phyloP scores from a whole-genome alignment of 352 stramenopile genomes.

The Globisporangium nunn region DNA sequence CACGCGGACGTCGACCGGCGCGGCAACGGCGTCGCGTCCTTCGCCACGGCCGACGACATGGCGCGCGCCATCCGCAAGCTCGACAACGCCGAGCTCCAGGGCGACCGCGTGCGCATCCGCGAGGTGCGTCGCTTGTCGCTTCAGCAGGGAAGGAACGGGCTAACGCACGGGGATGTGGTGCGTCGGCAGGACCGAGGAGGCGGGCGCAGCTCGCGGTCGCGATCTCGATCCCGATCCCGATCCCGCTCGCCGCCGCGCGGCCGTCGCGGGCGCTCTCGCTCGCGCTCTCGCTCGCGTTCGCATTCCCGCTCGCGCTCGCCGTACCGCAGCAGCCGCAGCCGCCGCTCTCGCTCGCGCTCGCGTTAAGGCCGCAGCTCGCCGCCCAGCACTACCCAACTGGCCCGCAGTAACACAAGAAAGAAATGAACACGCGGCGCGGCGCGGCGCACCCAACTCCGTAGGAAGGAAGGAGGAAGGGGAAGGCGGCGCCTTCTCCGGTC shows the following conservation, averaged over 20 bases:
- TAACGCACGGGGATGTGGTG: too few relatives aligned
- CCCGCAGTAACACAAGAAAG: too few relatives aligned
- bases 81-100: conserved; percentile 34
- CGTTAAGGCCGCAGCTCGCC: neutral
- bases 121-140: conserved; percentile 12
- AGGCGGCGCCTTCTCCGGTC: too few relatives aligned
- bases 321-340: conserved; percentile 17
- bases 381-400: too few relatives aligned
- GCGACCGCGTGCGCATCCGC: conserved; percentile 38
- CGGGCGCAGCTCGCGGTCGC: neutral
- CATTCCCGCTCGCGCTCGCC: conserved; percentile 17
- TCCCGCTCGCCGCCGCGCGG: conserved; percentile 3
- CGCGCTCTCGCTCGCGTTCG: conserved; percentile 12
- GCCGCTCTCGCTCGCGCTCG: conserved; percentile 18
- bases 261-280: conserved; percentile 9
- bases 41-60: conserved; percentile 56
- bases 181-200: conserved; percentile 6
- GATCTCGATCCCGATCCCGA: conserved; percentile 7
- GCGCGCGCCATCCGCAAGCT: conserved; percentile 44
- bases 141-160: too few relatives aligned
- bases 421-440: too few relatives aligned
- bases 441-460: too few relatives aligned
- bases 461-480: too few relatives aligned
- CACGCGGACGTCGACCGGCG: conserved; percentile 60
- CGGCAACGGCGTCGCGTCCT: conserved; percentile 55